Percentiles rank a stretch among this genome's conserved stretches.
Conservation (phyloP, 371 early-diverging fungal genomes). For the Blyttiomyces sp. region DNA sequence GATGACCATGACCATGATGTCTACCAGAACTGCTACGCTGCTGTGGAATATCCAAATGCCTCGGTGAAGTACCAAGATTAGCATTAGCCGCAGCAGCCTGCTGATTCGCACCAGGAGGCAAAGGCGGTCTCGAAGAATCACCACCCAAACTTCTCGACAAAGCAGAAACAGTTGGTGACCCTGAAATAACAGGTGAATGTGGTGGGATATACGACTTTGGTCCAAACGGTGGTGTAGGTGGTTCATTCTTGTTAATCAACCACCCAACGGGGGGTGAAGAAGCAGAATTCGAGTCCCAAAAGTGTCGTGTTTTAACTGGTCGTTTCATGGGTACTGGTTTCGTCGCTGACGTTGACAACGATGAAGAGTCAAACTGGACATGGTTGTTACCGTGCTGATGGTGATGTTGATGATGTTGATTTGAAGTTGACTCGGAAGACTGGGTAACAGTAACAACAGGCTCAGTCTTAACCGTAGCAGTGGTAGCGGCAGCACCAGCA, state of each 20-base stretch:
- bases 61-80: background rate
- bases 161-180: too few relatives aligned
- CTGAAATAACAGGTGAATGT: too few relatives aligned
- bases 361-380: slow-evolving; percentile 30
- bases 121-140: slow-evolving; percentile 3
- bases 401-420: slow-evolving; percentile 10
- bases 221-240: slow-evolving; percentile 17
- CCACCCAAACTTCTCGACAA: too few relatives aligned
- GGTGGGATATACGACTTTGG: too few relatives aligned
- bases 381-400: slow-evolving; percentile 48
- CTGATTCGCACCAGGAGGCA: background rate
- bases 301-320: slow-evolving; percentile 12
- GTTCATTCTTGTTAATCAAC: slow-evolving; percentile 53
- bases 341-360: background rate
- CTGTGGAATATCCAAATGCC: background rate
- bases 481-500: too few relatives aligned
- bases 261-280: slow-evolving; percentile 79
- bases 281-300: slow-evolving; percentile 28
- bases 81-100: background rate
- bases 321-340: background rate
- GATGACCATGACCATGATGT: background rate
- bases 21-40: background rate
- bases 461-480: too few relatives aligned
- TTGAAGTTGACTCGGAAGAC: too few relatives aligned
- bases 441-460: slow-evolving; percentile 1